These are phyloP conservation scores for Tremella yokohamensis DNA, from an alignment of 768 basidiomycete species.

Conservation along the genomic window DNA sequence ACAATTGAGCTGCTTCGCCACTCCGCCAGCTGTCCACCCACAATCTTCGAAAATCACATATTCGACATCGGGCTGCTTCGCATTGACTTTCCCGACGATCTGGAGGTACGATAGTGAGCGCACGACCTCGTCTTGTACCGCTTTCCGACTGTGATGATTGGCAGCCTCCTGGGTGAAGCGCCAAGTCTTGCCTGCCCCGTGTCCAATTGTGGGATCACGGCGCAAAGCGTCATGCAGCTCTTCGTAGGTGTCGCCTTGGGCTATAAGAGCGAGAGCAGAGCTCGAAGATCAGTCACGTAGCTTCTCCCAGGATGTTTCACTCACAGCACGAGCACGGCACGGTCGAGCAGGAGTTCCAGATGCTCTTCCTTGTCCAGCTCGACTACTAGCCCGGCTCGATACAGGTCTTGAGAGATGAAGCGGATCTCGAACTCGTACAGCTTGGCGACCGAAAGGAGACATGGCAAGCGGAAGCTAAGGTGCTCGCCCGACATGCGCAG, in stretches of 20 bases:
- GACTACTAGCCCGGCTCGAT: slow-evolving; percentile 32
- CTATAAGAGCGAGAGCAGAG: slow-evolving; percentile 74
- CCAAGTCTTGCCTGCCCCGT: slow-evolving; percentile 63
- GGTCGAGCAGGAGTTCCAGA: slow-evolving; percentile 65
- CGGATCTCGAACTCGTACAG: slow-evolving; percentile 64
- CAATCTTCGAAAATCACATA: slow-evolving; percentile 84
- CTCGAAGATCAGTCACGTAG: slow-evolving; percentile 52
- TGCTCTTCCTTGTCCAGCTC: slow-evolving; percentile 67
- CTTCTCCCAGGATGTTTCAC: slow-evolving; percentile 41
- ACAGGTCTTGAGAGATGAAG: slow-evolving; percentile 56
- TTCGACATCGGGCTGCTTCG: slow-evolving; percentile 71
- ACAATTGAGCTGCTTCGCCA: background rate
- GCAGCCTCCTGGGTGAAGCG: slow-evolving; percentile 67
- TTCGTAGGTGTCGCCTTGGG: slow-evolving; percentile 65
- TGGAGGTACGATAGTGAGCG: slow-evolving; percentile 82
- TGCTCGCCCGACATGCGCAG: slow-evolving; percentile 78
- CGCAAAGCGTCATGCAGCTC: slow-evolving; percentile 62
- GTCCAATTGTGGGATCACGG: slow-evolving; percentile 62
- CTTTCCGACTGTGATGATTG: slow-evolving; percentile 24
- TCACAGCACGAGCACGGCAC: slow-evolving; percentile 82
- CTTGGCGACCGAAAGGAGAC: slow-evolving; percentile 72
- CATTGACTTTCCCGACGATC: slow-evolving; percentile 72
- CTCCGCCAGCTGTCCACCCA: slow-evolving; percentile 50
- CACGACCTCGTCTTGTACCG: slow-evolving; percentile 54
- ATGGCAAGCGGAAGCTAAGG: slow-evolving; percentile 76